Percentiles rank a stretch among this genome's conserved stretches.
Evolutionary conservation across 768 basidiomycete species (phyloP).

Genomic region (Trametes cubensis): DNA sequence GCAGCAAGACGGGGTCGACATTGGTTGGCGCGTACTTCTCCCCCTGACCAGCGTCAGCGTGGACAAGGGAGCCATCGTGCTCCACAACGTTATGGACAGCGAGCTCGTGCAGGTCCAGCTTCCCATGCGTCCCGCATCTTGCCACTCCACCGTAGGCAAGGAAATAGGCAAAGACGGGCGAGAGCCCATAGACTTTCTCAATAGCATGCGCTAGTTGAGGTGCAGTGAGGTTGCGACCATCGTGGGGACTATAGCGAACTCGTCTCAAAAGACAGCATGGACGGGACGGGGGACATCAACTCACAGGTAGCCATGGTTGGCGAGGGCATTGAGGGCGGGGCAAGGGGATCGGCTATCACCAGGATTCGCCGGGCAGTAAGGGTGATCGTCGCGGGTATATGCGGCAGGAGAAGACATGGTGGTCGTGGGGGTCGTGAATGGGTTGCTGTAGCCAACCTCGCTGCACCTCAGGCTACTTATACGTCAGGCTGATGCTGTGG

Average conservation of each 20-base stretch:
- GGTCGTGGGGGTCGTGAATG: constrained; percentile 18
- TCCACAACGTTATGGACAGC: constrained; percentile 60
- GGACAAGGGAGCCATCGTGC: constrained; percentile 68
- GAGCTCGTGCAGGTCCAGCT: constrained; percentile 54
- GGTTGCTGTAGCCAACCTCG: neutral
- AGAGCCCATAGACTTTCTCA: constrained; percentile 61
- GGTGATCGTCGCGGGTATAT: constrained; percentile 21
- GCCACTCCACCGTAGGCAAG: constrained; percentile 42
- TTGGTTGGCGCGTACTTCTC: constrained; percentile 46
- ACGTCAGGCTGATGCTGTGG: constrained; percentile 1
- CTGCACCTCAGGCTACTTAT: neutral
- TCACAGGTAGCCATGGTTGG: constrained; percentile 77
- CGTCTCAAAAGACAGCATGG: neutral
- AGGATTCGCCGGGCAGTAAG: constrained; percentile 21
- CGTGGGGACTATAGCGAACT: constrained; percentile 45
- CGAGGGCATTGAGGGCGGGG: constrained; percentile 73
- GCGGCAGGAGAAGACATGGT: constrained; percentile 6
- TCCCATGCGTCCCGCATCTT: constrained; percentile 25
- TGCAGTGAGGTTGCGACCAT: constrained; percentile 54
- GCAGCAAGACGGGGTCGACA: constrained; percentile 41
- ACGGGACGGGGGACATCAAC: constrained; percentile 29
- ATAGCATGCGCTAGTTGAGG: constrained; percentile 52
- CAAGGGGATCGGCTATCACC: constrained; percentile 65
- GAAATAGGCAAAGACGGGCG: constrained; percentile 55
- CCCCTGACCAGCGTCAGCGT: constrained; percentile 42